These are phyloP conservation scores for Penicillium aurantiogriseum DNA, from an alignment of 2,329 filamentous ascomycete genomes.

Conservation along the genomic window DNA sequence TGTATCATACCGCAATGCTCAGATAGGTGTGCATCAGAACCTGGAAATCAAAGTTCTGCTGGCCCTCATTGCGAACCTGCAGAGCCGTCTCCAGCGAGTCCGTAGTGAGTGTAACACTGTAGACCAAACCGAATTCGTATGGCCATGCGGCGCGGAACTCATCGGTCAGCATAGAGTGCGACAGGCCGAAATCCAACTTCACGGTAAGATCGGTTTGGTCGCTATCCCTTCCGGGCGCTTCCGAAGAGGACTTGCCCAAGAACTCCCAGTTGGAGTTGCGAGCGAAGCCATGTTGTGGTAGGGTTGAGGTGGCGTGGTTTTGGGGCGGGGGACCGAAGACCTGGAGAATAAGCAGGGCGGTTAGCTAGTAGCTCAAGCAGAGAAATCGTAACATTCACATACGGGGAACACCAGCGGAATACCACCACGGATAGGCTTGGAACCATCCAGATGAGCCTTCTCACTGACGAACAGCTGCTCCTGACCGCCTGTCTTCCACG, in stretches of 20 bases:
- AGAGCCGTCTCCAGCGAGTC: conserved; percentile 76
- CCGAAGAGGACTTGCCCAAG: conserved; percentile 53
- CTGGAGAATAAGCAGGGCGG: conserved; percentile 39
- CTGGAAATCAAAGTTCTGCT: conserved; percentile 83
- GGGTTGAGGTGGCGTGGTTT: conserved; percentile 71
- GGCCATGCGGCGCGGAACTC: conserved; percentile 74
- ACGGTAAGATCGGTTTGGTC: conserved; percentile 63
- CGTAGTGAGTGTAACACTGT: conserved; percentile 81
- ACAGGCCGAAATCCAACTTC: conserved; percentile 94
- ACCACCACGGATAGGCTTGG: conserved; percentile 84
- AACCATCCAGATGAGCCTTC: conserved; percentile 76
- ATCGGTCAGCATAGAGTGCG: conserved; percentile 66
- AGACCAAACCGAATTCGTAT: conserved; percentile 83
- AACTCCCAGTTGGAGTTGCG: conserved; percentile 91
- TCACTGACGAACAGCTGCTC: conserved; percentile 89
- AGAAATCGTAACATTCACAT: conserved; percentile 36
- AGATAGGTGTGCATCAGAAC: conserved; percentile 90
- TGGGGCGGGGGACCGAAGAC: conserved; percentile 81
- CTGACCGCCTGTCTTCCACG: conserved; percentile 78
- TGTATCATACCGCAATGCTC: conserved; percentile 64
- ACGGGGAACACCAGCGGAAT: conserved; percentile 93
- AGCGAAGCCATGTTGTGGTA: conserved; percentile 94
- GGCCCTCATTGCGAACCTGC: conserved; percentile 84
- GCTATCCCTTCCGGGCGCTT: conserved; percentile 33
- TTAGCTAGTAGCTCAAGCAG: conserved; percentile 12